These are phyloP conservation scores for Haplosporangium sp. DNA, from an alignment of 371 early-diverging fungal species.

Conservation along the genomic window DNA sequence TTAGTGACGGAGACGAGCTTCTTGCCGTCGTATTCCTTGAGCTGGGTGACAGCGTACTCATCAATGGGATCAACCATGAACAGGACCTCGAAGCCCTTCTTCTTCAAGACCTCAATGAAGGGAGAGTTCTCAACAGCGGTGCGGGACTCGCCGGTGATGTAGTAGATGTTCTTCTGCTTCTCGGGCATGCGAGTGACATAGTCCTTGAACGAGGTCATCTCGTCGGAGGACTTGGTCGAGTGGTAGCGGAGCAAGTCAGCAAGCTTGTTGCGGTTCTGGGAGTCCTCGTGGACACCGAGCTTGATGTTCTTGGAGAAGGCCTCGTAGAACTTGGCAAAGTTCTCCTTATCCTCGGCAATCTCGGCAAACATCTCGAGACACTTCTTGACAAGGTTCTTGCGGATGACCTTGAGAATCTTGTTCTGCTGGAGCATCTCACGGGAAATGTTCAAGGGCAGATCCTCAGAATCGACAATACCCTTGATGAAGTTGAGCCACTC, in stretches of 20 bases:
- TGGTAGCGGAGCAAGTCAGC: constrained; percentile 89
- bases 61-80: constrained; percentile 87
- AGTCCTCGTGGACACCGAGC: constrained; percentile 89
- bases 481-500: constrained; percentile 85
- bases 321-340: constrained; percentile 87
- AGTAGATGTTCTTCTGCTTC: constrained; percentile 94
- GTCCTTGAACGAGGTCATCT: constrained; percentile 85
- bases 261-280: constrained; percentile 75
- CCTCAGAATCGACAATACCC: constrained; percentile 97
- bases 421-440: constrained; percentile 95
- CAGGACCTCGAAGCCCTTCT: constrained; percentile 83
- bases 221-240: constrained; percentile 68
- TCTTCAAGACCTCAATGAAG: constrained; percentile 87
- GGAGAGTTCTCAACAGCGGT: constrained; percentile 87
- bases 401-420: constrained; percentile 74
- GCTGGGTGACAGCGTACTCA: constrained; percentile 88
- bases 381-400: constrained; percentile 75
- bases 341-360: constrained; percentile 80
- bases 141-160: constrained; percentile 83
- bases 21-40: constrained; percentile 81
- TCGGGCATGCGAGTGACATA: constrained; percentile 89
- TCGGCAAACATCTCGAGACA: constrained; percentile 83
- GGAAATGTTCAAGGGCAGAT: constrained; percentile 97
- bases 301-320: constrained; percentile 88
- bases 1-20: constrained; percentile 85